Percentiles rank a stretch among this genome's conserved stretches.
Conservation (phyloP, 1,284 basidiomycete species). For the Neonothopanus nambi region DNA sequence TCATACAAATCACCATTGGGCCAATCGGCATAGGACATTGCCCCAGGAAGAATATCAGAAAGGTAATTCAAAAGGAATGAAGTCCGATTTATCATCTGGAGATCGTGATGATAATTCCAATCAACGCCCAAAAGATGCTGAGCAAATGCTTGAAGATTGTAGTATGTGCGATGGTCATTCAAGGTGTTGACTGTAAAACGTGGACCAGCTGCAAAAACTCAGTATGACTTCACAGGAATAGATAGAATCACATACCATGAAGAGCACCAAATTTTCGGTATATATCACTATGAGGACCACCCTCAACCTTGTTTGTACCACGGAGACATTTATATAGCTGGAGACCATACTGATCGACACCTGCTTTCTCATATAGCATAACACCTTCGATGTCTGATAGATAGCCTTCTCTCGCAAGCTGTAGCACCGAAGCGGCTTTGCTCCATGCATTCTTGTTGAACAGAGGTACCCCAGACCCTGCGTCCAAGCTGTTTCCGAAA, state of each 20-base stretch:
- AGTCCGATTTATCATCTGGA: conserved; percentile 20
- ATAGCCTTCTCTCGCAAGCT: conserved; percentile 1
- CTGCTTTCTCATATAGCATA: conserved; percentile 7
- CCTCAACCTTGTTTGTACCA: conserved; percentile 19
- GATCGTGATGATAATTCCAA: conserved; percentile 3
- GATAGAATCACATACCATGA: neutral
- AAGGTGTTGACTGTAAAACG: too few species aligned
- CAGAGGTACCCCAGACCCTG: too few species aligned
- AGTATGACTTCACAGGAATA: too few species aligned
- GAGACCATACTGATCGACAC: conserved; percentile 11
- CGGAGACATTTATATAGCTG: conserved; percentile 5
- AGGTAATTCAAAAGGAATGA: conserved; percentile 27
- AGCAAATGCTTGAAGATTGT: conserved; percentile 19
- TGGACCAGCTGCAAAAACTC: too few species aligned
- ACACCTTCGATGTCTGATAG: conserved; percentile 11
- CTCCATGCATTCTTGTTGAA: too few species aligned
- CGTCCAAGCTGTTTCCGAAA: too few species aligned
- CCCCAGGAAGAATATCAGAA: conserved; percentile 21
- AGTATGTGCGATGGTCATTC: too few species aligned
- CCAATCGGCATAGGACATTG: conserved; percentile 23
- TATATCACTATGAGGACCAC: conserved; percentile 16
- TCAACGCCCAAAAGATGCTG: conserved; percentile 16
- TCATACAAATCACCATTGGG: conserved; percentile 27
- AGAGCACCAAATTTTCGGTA: conserved; percentile 12
- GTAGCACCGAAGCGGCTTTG: too few species aligned